These are phyloP conservation scores for Stropharia rugosoannulata DNA, from an alignment of 768 basidiomycete genomes.

Conservation along the genomic window DNA sequence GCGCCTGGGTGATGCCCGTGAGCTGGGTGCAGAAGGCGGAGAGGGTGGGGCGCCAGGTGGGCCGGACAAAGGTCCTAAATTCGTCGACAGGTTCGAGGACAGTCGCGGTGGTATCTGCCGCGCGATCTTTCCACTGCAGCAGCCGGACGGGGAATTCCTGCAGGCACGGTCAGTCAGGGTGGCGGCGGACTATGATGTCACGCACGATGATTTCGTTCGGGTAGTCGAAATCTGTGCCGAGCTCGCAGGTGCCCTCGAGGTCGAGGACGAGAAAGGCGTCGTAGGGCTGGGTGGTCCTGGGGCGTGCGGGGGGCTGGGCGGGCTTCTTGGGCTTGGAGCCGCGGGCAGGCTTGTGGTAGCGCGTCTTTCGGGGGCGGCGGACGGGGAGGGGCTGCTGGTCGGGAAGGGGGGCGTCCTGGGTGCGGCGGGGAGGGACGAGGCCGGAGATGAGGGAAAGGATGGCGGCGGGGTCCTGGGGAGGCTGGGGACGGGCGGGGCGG, in stretches of 20 bases:
- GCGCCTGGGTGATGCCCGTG: slow-evolving; percentile 92
- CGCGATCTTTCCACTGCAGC: slow-evolving; percentile 75
- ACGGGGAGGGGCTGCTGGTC: slow-evolving; percentile 2
- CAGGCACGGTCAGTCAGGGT: not conserved
- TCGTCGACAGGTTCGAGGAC: slow-evolving; percentile 72
- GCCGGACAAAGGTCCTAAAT: slow-evolving; percentile 86
- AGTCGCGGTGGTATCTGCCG: slow-evolving; percentile 46
- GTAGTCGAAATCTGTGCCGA: slow-evolving; percentile 71
- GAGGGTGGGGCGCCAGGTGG: slow-evolving; percentile 82
- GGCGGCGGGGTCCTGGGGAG: slow-evolving; percentile 1
- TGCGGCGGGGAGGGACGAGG: not conserved
- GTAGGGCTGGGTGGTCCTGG: slow-evolving; percentile 43
- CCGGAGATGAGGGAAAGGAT: not conserved
- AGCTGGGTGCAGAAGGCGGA: slow-evolving; percentile 83
- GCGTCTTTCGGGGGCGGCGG: slow-evolving; percentile 15
- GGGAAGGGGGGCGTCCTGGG: not conserved
- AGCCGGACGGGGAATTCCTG: slow-evolving; percentile 95
- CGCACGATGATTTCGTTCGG: slow-evolving; percentile 96
- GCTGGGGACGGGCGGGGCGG: slow-evolving; percentile 17
- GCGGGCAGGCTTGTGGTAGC: slow-evolving; percentile 14
- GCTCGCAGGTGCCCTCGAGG: slow-evolving; percentile 81
- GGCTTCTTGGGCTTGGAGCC: slow-evolving; percentile 13
- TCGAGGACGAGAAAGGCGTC: slow-evolving; percentile 88
- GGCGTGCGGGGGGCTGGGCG: slow-evolving; percentile 1
- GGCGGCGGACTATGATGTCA: slow-evolving; percentile 16